These are phyloP conservation scores for Boletus tomentosulus DNA, from an alignment of 768 basidiomycete genomes.

Conservation along the genomic window DNA sequence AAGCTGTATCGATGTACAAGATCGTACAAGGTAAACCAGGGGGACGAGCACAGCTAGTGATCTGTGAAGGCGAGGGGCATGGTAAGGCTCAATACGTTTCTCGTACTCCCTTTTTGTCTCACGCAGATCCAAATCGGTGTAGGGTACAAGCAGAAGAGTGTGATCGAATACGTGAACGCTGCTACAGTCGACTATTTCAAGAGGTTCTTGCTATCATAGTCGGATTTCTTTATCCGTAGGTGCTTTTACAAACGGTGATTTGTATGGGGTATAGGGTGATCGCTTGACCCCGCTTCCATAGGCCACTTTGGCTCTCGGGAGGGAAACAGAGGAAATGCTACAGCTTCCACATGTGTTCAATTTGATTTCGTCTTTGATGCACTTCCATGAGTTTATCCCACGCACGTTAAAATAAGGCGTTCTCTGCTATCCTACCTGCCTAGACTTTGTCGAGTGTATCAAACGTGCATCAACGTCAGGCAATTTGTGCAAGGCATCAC, in stretches of 20 bases:
- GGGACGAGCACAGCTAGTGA: conserved; percentile 34
- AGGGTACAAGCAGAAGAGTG: conserved; percentile 43
- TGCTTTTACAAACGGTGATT: neutral
- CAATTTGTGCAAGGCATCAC: neutral
- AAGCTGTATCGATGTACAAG: conserved; percentile 37
- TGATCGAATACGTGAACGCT: conserved; percentile 40
- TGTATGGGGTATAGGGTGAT: neutral
- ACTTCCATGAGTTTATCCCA: neutral
- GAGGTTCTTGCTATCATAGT: conserved; percentile 28
- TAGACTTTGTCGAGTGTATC: neutral
- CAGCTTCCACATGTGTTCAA: neutral
- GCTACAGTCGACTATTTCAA: conserved; percentile 37
- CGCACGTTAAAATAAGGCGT: neutral
- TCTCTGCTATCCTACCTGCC: neutral
- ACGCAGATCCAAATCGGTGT: neutral
- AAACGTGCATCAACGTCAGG: neutral
- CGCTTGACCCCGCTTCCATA: neutral
- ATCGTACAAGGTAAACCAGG: conserved; percentile 22
- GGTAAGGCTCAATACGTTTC: conserved; percentile 25
- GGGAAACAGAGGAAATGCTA: neutral
- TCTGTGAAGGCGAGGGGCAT: conserved; percentile 41
- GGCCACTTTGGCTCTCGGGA: neutral
- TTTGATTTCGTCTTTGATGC: neutral
- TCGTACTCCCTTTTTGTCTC: neutral
- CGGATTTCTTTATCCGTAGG: conserved; percentile 1